Evolutionary conservation across 805 yeast species (phyloP).

Genomic region (Suhomyces tanzawaensis): DNA sequence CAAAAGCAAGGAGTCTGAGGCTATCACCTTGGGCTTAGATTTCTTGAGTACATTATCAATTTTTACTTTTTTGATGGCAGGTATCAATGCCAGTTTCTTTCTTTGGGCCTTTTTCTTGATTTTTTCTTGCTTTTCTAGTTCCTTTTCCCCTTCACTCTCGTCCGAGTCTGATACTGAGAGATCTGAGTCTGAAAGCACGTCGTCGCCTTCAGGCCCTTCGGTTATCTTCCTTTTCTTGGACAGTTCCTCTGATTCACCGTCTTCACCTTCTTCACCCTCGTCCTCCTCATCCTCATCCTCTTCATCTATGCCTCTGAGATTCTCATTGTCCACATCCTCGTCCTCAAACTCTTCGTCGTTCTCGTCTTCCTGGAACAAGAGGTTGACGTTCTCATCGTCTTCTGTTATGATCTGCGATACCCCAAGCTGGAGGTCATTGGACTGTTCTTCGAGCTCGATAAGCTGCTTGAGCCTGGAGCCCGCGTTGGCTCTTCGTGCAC

Average conservation of each 20-base stretch:
- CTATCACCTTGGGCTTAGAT: constrained; percentile 29
- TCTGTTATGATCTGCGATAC: constrained; percentile 39
- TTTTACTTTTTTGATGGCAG: constrained; percentile 32
- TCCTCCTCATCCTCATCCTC: constrained; percentile 50
- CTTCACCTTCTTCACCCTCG: constrained; percentile 22
- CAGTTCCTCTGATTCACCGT: constrained; percentile 16
- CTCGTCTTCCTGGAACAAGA: constrained; percentile 60
- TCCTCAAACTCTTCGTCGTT: constrained; percentile 27
- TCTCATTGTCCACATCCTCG: constrained; percentile 15
- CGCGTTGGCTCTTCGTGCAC: constrained; percentile 82
- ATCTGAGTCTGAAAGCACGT: constrained; percentile 56
- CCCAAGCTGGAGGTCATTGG: constrained; percentile 21
- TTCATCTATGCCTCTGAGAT: constrained; percentile 26
- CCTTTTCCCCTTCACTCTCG: constrained; percentile 70
- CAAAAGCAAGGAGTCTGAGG: constrained; percentile 50
- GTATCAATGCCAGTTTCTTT: constrained; percentile 22
- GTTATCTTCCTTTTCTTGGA: constrained; percentile 15
- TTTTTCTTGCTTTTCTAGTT: constrained; percentile 47
- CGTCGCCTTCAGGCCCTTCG: constrained; percentile 33
- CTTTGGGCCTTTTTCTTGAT: constrained; percentile 28
- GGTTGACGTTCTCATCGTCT: constrained; percentile 74
- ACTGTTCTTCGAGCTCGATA: constrained; percentile 66
- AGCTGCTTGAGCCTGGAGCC: constrained; percentile 78
- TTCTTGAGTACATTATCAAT: constrained; percentile 16
- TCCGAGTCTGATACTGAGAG: constrained; percentile 50